Evolutionary conservation across 2,329 filamentous ascomycete genomes (phyloP).

Genomic region (Coniochaeta prunicola): DNA sequence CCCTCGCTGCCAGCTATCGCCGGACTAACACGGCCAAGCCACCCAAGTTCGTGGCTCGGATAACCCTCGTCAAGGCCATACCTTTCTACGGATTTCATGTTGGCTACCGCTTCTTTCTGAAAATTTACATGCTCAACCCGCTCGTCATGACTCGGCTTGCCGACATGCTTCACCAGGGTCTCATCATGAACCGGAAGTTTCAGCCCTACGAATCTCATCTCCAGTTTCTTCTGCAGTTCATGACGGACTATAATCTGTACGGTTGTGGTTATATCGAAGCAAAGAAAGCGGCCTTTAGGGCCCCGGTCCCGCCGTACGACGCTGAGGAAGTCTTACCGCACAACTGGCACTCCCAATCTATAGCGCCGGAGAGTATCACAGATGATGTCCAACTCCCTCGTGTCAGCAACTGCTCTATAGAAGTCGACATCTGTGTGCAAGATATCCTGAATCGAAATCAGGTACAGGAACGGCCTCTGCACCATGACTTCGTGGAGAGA

Average conservation of each 20-base stretch:
- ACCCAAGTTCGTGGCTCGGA: conserved; percentile 73
- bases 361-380: conserved; percentile 51
- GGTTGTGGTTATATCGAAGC: conserved; percentile 84
- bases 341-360: conserved; percentile 73
- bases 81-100: conserved; percentile 96
- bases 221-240: conserved; percentile 91
- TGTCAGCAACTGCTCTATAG: conserved; percentile 80
- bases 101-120: conserved; percentile 84
- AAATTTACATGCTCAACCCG: conserved; percentile 91
- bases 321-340: conserved; percentile 58
- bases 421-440: conserved; percentile 83
- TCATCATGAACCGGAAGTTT: conserved; percentile 73
- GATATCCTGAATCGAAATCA: conserved; percentile 77
- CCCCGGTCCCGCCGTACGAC: conserved; percentile 57
- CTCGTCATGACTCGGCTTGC: conserved; percentile 78
- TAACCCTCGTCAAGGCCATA: conserved; percentile 84
- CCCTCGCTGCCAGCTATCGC: conserved; percentile 77
- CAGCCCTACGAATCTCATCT: conserved; percentile 94
- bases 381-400: conserved; percentile 61
- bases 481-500: conserved; percentile 80
- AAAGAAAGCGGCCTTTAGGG: conserved; percentile 62
- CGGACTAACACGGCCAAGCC: conserved; percentile 63
- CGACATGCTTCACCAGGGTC: conserved; percentile 81
- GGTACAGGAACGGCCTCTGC: conserved; percentile 69
- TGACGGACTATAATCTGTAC: conserved; percentile 97